Conservation (phyloP, 768 basidiomycete genomes). For the Rhodotorula kratochvilovae region DNA sequence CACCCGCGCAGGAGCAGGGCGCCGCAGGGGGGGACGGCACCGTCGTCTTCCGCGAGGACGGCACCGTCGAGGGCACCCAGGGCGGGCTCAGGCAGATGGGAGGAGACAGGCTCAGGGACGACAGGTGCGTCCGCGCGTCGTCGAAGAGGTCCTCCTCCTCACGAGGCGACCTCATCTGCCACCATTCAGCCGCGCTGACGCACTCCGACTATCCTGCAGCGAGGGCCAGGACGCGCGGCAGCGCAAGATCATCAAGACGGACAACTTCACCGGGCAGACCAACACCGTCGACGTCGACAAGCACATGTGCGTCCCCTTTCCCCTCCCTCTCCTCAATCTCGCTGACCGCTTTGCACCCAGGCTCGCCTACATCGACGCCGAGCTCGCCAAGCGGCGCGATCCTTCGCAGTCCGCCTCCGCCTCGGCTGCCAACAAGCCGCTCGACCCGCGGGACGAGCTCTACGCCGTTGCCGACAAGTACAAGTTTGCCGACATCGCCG, state of each 20-base stretch:
- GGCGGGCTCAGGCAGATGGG: constrained; percentile 44
- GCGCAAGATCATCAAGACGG: constrained; percentile 52
- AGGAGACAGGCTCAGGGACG: constrained; percentile 16
- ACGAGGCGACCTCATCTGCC: too few relatives aligned
- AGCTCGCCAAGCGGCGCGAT: constrained; percentile 69
- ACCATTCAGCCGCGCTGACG: too few relatives aligned
- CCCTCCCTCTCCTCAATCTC: not conserved
- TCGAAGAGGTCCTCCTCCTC: too few relatives aligned
- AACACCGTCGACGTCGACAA: constrained; percentile 95
- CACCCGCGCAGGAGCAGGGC: constrained; percentile 53
- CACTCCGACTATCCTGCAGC: constrained; percentile 51
- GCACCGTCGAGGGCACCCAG: constrained; percentile 44
- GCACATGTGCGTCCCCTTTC: constrained; percentile 70
- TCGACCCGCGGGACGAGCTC: constrained; percentile 72
- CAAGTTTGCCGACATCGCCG: constrained; percentile 39
- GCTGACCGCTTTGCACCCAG: constrained; percentile 49
- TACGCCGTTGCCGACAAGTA: constrained; percentile 62
- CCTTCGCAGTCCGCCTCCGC: constrained; percentile 39
- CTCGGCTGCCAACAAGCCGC: not conserved
- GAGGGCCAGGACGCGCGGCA: constrained; percentile 66
- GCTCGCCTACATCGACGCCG: constrained; percentile 98
- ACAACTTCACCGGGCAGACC: constrained; percentile 97
- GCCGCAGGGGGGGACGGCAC: constrained; percentile 53
- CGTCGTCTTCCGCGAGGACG: constrained; percentile 2
- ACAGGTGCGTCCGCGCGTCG: too few relatives aligned